Percentiles rank a stretch among this genome's conserved stretches.
These are phyloP conservation scores for Colletotrichum sublineola DNA, from an alignment of 2,329 filamentous ascomycete species.

Conservation along the genomic window DNA sequence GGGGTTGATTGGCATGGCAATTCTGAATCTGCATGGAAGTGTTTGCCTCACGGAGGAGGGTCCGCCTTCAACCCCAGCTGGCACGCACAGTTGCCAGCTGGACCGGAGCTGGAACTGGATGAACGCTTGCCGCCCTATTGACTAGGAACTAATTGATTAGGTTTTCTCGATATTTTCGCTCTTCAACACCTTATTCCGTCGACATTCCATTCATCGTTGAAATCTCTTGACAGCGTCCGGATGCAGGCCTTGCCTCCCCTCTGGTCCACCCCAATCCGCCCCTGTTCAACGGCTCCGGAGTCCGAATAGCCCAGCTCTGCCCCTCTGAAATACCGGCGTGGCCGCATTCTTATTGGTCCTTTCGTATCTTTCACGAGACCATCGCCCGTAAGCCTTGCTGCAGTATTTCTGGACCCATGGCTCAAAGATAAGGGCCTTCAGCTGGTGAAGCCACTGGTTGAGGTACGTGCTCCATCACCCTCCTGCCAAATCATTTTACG, in stretches of 20 bases:
- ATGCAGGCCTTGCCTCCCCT: background rate
- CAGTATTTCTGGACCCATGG: background rate
- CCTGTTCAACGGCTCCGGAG: background rate
- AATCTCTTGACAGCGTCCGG: background rate
- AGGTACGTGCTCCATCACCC: background rate
- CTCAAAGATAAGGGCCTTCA: background rate
- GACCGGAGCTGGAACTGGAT: background rate
- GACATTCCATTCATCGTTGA: background rate
- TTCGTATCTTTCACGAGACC: background rate
- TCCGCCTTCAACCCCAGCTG: background rate
- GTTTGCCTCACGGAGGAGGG: background rate
- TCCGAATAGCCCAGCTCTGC: background rate
- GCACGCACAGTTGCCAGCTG: background rate
- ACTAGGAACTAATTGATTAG: background rate
- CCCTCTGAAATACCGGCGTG: background rate
- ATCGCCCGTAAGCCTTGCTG: background rate
- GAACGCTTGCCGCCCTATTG: background rate
- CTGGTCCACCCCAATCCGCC: background rate
- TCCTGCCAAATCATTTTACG: background rate
- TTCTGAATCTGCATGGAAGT: background rate
- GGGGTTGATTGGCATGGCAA: conserved; percentile 11
- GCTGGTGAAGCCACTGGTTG: background rate
- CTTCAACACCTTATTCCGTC: background rate
- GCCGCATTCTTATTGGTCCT: background rate
- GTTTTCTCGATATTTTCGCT: background rate